Evolutionary conservation across 208 protist species (phyloP), one percentile per base, ranked within the genome.

Genomic region (Wallacemonas sp.): DNA sequence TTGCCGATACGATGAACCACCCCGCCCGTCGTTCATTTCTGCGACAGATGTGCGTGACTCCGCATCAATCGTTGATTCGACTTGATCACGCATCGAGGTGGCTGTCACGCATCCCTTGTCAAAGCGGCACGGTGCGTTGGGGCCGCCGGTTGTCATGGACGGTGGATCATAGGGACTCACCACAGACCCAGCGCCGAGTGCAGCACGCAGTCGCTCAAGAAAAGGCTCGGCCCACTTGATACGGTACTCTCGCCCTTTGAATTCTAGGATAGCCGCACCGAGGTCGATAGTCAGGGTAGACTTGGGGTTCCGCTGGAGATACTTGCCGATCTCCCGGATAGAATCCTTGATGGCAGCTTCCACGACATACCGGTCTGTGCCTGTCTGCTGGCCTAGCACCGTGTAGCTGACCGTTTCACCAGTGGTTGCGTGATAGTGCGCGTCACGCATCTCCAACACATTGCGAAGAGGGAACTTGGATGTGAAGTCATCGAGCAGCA

Each of bases 261-360:
- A 91, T 73, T 94, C 85, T 15, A 94, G 64, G 27, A 68, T 57
- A 46, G 67, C 74, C 22, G 84, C 44, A n/a, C 85, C 89, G 45
- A 94, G 73, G 65, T 94, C 89, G 33, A 94, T 91, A 0, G 68
- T 85, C 10, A 94, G 69, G 24, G 80, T 78, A 22, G 73, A 52
- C 0, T 63, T 38, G 1, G 65, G 71, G 48, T 94, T 91, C 63
- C 84, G 82, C 30, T 78, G 65, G 29, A 92, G 58, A 53, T 94
- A 94, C 68, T 90, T 94, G 50, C 88, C 88, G 52, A 94, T 94
- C 48, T 94, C 84, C 26, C 85, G 85, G 5, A 90, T 68, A 2
- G 85, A 94, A 36, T 94, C 88, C 59, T 76, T 83, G 37, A 94
- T 52, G 54, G 80, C 85, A 0, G 88, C 88, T 71, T 92, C 80